A percentile compares a stretch with the other conserved stretches of the same genome.
Evolutionary conservation across 257 asterid genomes (phyloP).

Genomic region (Ocimum tenuiflorum): DNA sequence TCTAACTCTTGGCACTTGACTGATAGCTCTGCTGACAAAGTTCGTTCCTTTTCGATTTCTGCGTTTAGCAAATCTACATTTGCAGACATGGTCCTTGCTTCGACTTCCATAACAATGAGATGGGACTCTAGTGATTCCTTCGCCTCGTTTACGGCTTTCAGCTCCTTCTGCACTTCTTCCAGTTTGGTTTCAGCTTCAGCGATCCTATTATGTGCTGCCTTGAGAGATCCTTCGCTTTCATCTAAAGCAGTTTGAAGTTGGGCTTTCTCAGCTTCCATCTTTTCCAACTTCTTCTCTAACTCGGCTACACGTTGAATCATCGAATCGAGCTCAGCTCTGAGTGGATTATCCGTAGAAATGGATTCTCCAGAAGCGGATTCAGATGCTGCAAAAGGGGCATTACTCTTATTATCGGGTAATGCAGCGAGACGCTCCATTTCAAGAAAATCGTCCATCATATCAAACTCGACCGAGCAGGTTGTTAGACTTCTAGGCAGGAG

Average conservation of each 20-base stretch:
- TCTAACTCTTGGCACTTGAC: constrained; percentile 46
- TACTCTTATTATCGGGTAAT: constrained; percentile 38
- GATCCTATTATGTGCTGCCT: constrained; percentile 28
- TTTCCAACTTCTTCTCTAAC: constrained; percentile 48
- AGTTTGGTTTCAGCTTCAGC: constrained; percentile 29
- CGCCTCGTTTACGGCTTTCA: constrained; percentile 33
- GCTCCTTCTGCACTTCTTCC: constrained; percentile 46
- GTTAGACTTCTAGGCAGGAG: constrained; percentile 23
- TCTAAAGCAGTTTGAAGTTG: constrained; percentile 39
- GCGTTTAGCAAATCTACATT: constrained; percentile 32
- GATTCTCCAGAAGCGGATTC: constrained; percentile 26
- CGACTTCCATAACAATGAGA: constrained; percentile 49
- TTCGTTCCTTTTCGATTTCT: constrained; percentile 35
- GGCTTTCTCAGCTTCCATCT: constrained; percentile 37
- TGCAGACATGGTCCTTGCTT: constrained; percentile 44
- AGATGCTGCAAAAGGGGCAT: constrained; percentile 24
- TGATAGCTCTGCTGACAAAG: constrained; percentile 31
- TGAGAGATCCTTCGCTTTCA: constrained; percentile 31
- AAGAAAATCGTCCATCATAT: constrained; percentile 83
- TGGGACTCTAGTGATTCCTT: constrained; percentile 51
- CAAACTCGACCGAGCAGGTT: constrained; percentile 40
- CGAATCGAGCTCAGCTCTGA: constrained; percentile 35
- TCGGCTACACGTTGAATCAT: constrained; percentile 38
- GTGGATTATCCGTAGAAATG: constrained; percentile 27
- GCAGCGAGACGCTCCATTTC: constrained; percentile 85